Percentiles rank a stretch among this genome's conserved stretches.
Conservation (phyloP, 495 filamentous ascomycete species). For the Xylaria nigripes region DNA sequence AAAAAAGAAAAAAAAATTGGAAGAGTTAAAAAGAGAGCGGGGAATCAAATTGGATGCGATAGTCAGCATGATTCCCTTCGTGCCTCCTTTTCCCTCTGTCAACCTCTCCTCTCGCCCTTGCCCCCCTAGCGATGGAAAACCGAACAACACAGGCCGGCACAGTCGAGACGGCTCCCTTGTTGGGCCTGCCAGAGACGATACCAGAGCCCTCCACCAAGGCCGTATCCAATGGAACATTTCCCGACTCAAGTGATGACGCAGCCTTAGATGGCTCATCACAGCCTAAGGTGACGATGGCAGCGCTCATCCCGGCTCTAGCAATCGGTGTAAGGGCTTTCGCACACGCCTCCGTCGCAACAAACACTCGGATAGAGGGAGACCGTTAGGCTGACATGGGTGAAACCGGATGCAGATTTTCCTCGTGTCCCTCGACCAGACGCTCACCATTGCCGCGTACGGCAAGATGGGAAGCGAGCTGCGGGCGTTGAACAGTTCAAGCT, state of each 20-base stretch:
- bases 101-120: neutral
- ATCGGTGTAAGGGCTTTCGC: conserved; percentile 44
- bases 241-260: neutral
- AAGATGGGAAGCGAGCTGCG: conserved; percentile 74
- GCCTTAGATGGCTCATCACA: neutral
- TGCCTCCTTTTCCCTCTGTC: neutral
- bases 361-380: neutral
- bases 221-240: conserved; percentile 14
- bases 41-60: neutral
- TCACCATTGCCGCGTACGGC: conserved; percentile 72
- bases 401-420: conserved; percentile 52
- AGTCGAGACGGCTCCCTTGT: conserved; percentile 21
- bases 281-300: conserved; percentile 36
- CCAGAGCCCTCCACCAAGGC: conserved; percentile 8
- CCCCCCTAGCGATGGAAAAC: neutral
- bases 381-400: neutral
- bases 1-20: neutral
- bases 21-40: neutral
- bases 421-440: conserved; percentile 70
- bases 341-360: neutral
- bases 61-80: neutral
- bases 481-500: conserved; percentile 69
- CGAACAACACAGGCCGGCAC: neutral
- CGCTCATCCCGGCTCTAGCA: conserved; percentile 49
- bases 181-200: conserved; percentile 3